Percentiles rank a stretch among this genome's conserved stretches.
phyloP scores from a whole-genome alignment of 2,329 filamentous ascomycete genomes.

The Fusarium verticillioides region DNA sequence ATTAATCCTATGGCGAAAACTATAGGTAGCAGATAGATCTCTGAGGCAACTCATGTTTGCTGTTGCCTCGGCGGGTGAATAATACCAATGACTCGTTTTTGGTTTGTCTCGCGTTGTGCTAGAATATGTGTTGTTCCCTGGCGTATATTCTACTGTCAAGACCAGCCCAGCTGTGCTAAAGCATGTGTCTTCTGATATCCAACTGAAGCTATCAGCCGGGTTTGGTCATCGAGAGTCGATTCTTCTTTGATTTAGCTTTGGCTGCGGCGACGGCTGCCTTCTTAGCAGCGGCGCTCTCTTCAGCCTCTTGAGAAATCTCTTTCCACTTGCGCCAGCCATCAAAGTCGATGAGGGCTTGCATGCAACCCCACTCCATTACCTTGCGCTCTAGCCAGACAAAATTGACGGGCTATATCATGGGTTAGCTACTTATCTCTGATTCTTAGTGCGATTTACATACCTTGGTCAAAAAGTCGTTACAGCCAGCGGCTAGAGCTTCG shows the following conservation, averaged over 20 bases:
- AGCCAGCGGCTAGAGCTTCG: constrained; percentile 92
- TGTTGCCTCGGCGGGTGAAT: constrained; percentile 12
- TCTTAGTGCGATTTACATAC: constrained; percentile 58
- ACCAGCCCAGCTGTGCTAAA: background rate
- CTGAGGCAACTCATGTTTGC: constrained; percentile 18
- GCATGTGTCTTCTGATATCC: background rate
- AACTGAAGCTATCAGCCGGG: constrained; percentile 17
- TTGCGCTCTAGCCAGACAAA: constrained; percentile 98
- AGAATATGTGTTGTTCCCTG: background rate
- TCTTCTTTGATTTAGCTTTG: constrained; percentile 59
- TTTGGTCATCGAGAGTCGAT: constrained; percentile 52
- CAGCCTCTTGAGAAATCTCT: constrained; percentile 70
- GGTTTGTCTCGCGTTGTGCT: background rate
- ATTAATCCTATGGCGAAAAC: constrained; percentile 22
- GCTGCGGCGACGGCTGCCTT: constrained; percentile 50
- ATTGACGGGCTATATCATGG: constrained; percentile 79
- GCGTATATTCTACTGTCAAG: background rate
- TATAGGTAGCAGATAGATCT: constrained; percentile 8
- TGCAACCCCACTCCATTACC: constrained; percentile 99
- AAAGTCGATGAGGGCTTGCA: constrained; percentile 98
- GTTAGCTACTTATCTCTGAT: constrained; percentile 17
- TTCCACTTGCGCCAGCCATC: constrained; percentile 99
- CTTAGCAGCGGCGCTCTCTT: constrained; percentile 56
- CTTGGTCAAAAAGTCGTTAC: constrained; percentile 98
- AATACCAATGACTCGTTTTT: background rate